Evolutionary conservation across 2,329 filamentous ascomycete species (phyloP).

Genomic region (Elsinoe arachidis): DNA sequence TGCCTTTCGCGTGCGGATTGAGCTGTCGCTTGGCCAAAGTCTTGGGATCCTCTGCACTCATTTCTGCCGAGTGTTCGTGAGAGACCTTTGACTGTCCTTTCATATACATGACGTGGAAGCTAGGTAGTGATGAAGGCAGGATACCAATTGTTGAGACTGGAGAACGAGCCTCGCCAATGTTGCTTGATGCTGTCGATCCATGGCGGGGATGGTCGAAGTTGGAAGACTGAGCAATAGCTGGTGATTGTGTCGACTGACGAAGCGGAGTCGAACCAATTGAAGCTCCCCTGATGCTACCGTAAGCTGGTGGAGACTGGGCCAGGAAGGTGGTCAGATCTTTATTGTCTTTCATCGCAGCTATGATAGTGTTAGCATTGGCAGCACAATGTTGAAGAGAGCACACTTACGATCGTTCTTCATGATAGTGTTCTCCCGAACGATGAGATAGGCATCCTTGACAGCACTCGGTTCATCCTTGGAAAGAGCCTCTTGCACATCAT

Average conservation of each 20-base stretch:
- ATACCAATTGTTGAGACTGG: conserved; percentile 75
- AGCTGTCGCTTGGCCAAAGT: conserved; percentile 48
- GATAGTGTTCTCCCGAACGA: conserved; percentile 93
- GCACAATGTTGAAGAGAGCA: conserved; percentile 21
- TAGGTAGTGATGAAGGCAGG: conserved; percentile 79
- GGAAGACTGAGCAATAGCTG: conserved; percentile 16
- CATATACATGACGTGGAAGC: conserved; percentile 87
- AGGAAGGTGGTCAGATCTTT: conserved; percentile 46
- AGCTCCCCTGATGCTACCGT: conserved; percentile 28
- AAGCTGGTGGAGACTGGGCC: conserved; percentile 46
- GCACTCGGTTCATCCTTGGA: conserved; percentile 88
- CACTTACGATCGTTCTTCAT: conserved; percentile 86
- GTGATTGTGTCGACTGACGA: conserved; percentile 23
- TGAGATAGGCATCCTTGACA: conserved; percentile 98
- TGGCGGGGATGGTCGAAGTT: conserved; percentile 35
- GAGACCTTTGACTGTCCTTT: conserved; percentile 46
- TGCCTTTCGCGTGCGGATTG: conserved; percentile 72
- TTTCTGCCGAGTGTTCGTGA: not conserved
- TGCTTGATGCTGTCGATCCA: conserved; percentile 35
- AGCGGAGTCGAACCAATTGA: conserved; percentile 23
- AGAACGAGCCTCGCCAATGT: conserved; percentile 32
- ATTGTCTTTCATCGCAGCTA: conserved; percentile 47
- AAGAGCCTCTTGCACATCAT: conserved; percentile 89
- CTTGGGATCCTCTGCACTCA: not conserved
- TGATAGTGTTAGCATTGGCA: not conserved